Evolutionary conservation across 225 moss, liverwort and hornwort species (phyloP), one percentile per base, ranked within the genome.

Genomic region (Pseudoscleropodium purum): DNA sequence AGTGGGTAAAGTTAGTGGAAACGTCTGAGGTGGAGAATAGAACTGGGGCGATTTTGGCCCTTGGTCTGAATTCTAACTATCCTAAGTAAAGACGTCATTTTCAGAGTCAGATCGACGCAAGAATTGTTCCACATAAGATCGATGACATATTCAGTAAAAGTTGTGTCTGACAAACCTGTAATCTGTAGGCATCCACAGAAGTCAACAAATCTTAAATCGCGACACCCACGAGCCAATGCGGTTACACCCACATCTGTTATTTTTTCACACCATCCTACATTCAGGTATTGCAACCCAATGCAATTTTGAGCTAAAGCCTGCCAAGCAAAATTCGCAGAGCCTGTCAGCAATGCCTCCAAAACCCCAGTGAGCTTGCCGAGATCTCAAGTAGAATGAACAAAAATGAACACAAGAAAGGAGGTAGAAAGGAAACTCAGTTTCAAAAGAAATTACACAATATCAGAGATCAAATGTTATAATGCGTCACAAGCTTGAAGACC

Each of bases 231-330:
- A 27, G 97, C 99, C 86, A 99, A 89, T 64, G 96, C 95, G 34
- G 94, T 95, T 25, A 99, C 97, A 72, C 99, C 99, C 81, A 78
- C 87, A 37, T 99, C 99, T 84, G 97, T 99, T 49, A 99, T 96
- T 83, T 91, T 93, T 87, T 95, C 96, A 89, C 99, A 99, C 99
- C 99, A 99, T 64, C 99, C 99, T 43, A 97, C 93, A 75, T 99
- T 99, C 52, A 99, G 88, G 75, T 92, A 95, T 84, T 97, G 99
- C 72, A 99, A 91, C 73, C 86, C 93, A 82, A 89, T 94, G 93
- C 99, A 99, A 87, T 95, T 95, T 85, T 95, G 95, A 81, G 96
- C 96, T 70, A 99, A 89, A 75, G 99, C 97, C 99, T 99, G 96
- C 88, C 52, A 88, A 86, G n/a, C n/a, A 70, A 43, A 90, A 83